Base-by-base conservation (phyloP, 1,139 yeast species). In the Arxiozyma heterogenica region DNA sequence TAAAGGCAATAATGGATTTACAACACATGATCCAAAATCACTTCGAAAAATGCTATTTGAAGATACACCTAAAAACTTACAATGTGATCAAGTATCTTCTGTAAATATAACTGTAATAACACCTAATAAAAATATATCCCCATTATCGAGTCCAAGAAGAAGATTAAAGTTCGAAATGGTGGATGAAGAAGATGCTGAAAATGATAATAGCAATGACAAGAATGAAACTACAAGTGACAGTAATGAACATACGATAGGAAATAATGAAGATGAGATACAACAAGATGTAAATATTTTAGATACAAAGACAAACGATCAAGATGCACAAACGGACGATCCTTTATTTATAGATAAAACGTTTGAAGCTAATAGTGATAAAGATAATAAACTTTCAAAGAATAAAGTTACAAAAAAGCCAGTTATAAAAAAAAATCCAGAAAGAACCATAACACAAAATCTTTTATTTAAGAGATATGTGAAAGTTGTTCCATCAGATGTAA, bases 401-500 rank as follows among this genome's bases (percentile, higher is more conserved):
- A 34, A 34, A 34, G n/a, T 15, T 2, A 20, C 20, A 53, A 11
- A 45, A 4, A 44, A 15, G 21, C 21, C 18, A 25, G n/a, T 18
- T 27, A 34, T 21, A 12, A 22, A 27, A 43, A 22, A 34, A 20
- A 8, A 45, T 9, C 21, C n/a, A 15, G 47, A 45, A 18, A 45
- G 47, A 30, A 45, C 11, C 9, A 17, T 45, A 18, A 20, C 22
- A 11, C 41, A 34, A 20, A 46, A 46, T 20, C 18, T 46, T 21
- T 38, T 46, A 22, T 21, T 54, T 41, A 64, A 61, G 49, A 62
- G 59, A 34, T 62, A 61, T 55, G 58, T 58, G 53, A 67, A 66
- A 45, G 61, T 73, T 39, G 59, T 76, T 0, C 75, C 83, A 0
- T 74, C 78, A 3, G 83, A 80, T 52, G 73, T 84, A 47, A 75